Evolutionary conservation across 2,329 filamentous ascomycete genomes (phyloP).

Genomic region (Helotiales sp.): DNA sequence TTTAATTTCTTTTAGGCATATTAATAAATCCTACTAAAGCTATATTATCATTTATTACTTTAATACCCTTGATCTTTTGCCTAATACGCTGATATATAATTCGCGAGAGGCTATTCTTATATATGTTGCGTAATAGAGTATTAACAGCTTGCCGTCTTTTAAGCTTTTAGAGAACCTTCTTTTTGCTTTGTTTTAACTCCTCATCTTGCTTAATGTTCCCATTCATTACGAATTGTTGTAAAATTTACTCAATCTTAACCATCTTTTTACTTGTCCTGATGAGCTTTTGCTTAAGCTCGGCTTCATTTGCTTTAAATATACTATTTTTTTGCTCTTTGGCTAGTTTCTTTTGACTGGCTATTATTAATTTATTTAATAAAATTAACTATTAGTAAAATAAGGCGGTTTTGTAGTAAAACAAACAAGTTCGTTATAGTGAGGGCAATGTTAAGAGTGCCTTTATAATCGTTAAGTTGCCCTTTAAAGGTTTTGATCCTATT

Average conservation of each 20-base stretch:
- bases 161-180: background rate
- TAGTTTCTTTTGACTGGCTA: background rate
- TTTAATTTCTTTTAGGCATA: background rate
- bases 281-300: background rate
- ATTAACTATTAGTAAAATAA: background rate
- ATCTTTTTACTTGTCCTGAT: background rate
- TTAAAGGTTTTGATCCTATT: background rate
- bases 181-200: background rate
- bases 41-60: background rate
- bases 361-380: background rate
- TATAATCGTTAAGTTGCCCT: background rate
- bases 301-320: background rate
- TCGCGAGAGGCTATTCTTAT: background rate
- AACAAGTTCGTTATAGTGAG: background rate
- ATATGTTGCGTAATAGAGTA: background rate
- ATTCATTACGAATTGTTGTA: background rate
- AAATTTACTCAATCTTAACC: background rate
- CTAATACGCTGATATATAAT: background rate
- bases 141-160: slow-evolving; percentile 7
- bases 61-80: slow-evolving; percentile 8
- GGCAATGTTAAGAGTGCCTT: background rate
- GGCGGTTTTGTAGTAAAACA: background rate
- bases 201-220: background rate
- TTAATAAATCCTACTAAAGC: background rate
- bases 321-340: background rate